Percentiles rank a stretch among this genome's conserved stretches.
These are phyloP conservation scores for Podochytrium sp. DNA, from an alignment of 192 early-diverging fungal species.

Conservation along the genomic window DNA sequence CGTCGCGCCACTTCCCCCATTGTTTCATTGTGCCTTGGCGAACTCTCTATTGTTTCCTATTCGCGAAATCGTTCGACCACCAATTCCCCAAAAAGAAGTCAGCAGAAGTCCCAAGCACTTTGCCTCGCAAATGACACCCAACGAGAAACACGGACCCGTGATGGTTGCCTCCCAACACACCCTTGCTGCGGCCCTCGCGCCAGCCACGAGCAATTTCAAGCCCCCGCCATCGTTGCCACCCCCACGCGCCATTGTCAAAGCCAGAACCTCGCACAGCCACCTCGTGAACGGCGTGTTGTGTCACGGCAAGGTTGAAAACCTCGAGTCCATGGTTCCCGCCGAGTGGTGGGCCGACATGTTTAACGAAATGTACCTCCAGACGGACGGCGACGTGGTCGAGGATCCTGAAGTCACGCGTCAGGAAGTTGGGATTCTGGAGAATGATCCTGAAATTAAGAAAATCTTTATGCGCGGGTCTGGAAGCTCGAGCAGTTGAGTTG, in stretches of 20 bases:
- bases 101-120: no score
- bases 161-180: not conserved
- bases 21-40: no score
- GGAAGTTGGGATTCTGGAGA: constrained; percentile 57
- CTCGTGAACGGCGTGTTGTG: constrained; percentile 16
- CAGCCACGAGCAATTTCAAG: no score
- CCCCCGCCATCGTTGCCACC: not conserved
- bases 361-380: constrained; percentile 66
- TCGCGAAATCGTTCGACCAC: no score
- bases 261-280: not conserved
- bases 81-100: no score
- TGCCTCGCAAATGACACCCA: not conserved
- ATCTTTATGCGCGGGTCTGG: constrained; percentile 36
- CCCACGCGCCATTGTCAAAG: not conserved
- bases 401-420: constrained; percentile 65
- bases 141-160: not conserved
- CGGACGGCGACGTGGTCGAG: constrained; percentile 73
- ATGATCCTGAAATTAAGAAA: constrained; percentile 34
- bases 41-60: no score
- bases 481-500: not conserved
- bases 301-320: constrained; percentile 59
- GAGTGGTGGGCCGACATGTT: constrained; percentile 67
- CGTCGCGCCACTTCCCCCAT: no score
- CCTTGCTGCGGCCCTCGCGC: not conserved
- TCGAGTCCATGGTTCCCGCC: constrained; percentile 57